Percentiles rank a stretch among this genome's conserved stretches.
Evolutionary conservation across 2,329 filamentous ascomycete species (phyloP).

Genomic region (Epichloe typhina): DNA sequence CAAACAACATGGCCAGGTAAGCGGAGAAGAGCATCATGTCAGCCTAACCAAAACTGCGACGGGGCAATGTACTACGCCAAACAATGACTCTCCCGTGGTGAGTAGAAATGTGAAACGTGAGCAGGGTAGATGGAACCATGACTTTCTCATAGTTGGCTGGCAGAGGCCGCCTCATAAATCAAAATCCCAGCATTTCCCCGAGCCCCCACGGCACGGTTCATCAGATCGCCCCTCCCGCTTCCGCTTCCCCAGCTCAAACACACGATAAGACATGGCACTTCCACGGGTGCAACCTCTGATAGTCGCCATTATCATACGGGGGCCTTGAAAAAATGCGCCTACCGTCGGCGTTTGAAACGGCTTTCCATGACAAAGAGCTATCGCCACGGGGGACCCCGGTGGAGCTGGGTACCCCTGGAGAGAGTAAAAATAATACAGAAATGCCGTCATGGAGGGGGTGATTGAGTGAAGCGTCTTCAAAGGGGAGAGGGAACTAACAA

Average conservation of each 20-base stretch:
- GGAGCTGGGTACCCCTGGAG: background rate
- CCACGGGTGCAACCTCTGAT: background rate
- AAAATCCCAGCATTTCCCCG: background rate
- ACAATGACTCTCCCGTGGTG: background rate
- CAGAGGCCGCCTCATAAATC: background rate
- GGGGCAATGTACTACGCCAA: background rate
- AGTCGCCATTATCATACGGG: background rate
- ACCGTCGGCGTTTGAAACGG: background rate
- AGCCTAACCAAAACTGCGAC: background rate
- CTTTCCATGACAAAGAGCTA: background rate
- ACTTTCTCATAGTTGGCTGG: background rate
- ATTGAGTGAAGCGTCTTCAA: background rate
- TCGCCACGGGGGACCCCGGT: background rate
- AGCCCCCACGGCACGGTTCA: background rate
- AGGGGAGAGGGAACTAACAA: slow-evolving; percentile 1
- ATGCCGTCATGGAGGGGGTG: background rate
- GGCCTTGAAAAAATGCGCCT: background rate
- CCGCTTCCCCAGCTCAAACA: background rate
- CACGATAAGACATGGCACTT: background rate
- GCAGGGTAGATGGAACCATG: background rate
- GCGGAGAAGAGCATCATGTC: background rate
- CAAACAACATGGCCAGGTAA: background rate
- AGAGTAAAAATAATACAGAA: background rate
- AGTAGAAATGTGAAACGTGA: background rate
- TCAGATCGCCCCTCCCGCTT: background rate